A percentile compares a stretch with the other conserved stretches of the same genome.
Evolutionary conservation across 495 filamentous ascomycete genomes (phyloP).

Genomic region (Bathelium albidoporum): DNA sequence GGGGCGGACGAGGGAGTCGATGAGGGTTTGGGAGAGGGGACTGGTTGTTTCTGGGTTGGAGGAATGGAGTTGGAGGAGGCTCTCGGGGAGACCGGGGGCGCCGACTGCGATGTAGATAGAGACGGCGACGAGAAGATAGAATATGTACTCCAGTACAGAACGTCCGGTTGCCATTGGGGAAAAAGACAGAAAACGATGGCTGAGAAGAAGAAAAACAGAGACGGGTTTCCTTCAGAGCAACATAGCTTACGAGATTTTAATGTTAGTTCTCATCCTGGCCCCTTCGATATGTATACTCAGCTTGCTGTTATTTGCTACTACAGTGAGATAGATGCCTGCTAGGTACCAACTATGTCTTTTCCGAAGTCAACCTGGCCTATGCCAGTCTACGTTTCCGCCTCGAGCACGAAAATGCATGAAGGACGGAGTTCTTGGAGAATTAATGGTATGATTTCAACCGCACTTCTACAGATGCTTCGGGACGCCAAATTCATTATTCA

Average conservation of each 20-base stretch:
- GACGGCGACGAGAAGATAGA: background rate
- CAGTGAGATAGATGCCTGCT: background rate
- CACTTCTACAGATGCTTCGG: no score
- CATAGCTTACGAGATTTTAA: background rate
- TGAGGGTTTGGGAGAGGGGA: slow-evolving; percentile 7
- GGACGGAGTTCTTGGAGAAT: no score
- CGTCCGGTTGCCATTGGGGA: background rate
- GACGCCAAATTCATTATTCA: no score
- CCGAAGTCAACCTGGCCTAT: background rate
- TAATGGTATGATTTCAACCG: no score
- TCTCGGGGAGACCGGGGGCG: background rate
- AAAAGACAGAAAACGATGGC: background rate
- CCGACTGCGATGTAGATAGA: background rate
- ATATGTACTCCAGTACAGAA: background rate
- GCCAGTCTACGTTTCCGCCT: no score
- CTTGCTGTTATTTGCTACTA: background rate
- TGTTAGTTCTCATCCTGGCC: background rate
- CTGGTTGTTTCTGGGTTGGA: background rate
- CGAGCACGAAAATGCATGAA: no score
- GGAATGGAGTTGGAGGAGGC: background rate
- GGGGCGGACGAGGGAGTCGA: slow-evolving; percentile 13
- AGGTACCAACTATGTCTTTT: background rate
- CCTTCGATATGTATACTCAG: background rate
- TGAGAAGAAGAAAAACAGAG: no score
- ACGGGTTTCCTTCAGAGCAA: no score